Conservation (phyloP, 2,329 filamentous ascomycete genomes). For the Ophiostoma populinum region DNA sequence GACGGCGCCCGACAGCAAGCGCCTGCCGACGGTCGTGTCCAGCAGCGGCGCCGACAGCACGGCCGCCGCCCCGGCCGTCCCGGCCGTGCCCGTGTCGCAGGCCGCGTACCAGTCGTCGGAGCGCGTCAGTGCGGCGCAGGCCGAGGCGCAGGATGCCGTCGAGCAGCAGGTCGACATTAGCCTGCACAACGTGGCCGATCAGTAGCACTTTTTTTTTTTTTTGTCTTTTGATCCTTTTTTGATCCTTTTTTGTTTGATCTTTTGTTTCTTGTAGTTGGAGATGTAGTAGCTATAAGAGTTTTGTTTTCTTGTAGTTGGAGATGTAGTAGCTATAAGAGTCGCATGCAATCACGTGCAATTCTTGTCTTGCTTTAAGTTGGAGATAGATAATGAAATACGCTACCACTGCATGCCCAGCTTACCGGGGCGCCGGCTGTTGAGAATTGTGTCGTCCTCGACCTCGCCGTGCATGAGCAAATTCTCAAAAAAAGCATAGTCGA, state of each 20-base stretch:
- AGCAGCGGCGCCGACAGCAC: conserved; percentile 1
- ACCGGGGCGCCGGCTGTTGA: neutral
- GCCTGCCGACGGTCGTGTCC: conserved; percentile 2
- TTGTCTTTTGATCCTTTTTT: no score
- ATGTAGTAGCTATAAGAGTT: neutral
- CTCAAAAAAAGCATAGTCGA: conserved; percentile 19
- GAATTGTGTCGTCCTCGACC: neutral
- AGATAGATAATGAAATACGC: neutral
- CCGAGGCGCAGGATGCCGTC: neutral
- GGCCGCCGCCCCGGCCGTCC: neutral
- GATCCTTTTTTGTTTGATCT: no score
- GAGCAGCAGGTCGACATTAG: conserved; percentile 2
- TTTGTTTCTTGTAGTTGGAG: no score
- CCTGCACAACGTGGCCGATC: conserved; percentile 2
- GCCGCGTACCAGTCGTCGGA: neutral
- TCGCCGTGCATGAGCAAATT: conserved; percentile 10
- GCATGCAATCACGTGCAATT: neutral
- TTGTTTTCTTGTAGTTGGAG: neutral
- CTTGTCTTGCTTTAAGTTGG: neutral
- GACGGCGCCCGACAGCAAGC: neutral
- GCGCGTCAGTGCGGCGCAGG: neutral
- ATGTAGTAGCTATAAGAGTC: neutral
- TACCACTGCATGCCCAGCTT: neutral
- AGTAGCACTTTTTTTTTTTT: no score
- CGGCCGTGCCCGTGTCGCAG: neutral